A percentile compares a stretch with the other conserved stretches of the same genome.
Conservation (phyloP, 805 yeast species). For the Yarrowia sp. region DNA sequence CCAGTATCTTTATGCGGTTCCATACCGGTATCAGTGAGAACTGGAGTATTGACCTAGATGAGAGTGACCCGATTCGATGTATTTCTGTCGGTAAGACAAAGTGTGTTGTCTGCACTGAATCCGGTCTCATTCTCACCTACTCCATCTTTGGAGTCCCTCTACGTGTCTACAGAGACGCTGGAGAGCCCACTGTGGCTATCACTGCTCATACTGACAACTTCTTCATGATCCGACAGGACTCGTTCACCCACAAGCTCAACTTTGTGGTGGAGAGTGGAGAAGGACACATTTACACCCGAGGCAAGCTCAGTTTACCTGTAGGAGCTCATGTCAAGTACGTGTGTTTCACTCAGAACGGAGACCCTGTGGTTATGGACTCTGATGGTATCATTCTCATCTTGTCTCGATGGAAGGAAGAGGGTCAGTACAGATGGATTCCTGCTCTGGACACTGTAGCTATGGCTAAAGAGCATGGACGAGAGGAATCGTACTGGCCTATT, state of each 20-base stretch:
- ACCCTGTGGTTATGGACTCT: conserved; percentile 83
- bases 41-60: conserved; percentile 52
- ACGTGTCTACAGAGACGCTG: conserved; percentile 55
- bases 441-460: conserved; percentile 57
- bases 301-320: conserved; percentile 35
- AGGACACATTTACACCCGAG: conserved; percentile 8
- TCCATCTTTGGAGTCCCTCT: conserved; percentile 72
- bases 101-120: conserved; percentile 67
- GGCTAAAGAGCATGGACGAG: conserved; percentile 48
- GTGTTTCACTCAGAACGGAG: conserved; percentile 86
- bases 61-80: conserved; percentile 61
- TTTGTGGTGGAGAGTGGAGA: conserved; percentile 3
- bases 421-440: conserved; percentile 86
- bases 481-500: conserved; percentile 82
- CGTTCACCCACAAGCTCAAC: conserved; percentile 17
- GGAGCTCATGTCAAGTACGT: conserved; percentile 43
- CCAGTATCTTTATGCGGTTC: conserved; percentile 56
- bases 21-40: conserved; percentile 62
- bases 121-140: conserved; percentile 71
- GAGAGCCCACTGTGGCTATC: conserved; percentile 69
- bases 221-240: conserved; percentile 48
- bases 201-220: conserved; percentile 60
- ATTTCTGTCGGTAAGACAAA: conserved; percentile 63
- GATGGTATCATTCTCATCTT: conserved; percentile 71
- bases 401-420: conserved; percentile 71